Evolutionary conservation across 805 yeast genomes (phyloP), one percentile per base, ranked within the genome.

Genomic region (Ogataea pini): DNA sequence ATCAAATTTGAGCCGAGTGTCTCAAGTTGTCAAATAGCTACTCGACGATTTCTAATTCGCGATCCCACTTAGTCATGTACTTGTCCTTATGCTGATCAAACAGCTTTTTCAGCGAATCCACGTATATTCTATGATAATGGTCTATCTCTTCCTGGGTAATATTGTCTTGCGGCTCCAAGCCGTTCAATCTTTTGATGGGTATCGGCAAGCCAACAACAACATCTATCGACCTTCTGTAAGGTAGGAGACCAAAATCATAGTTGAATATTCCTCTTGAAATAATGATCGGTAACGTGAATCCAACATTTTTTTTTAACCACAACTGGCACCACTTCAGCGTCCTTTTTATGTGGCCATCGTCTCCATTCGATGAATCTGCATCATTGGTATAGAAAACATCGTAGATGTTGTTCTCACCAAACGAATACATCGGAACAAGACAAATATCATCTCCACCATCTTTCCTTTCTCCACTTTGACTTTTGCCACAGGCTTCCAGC

Each of bases 191-290:
- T 27, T 50, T 50, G 33, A 62, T 18, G 79, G 83, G 48, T 64
- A 69, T 45, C 4, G 95, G 91, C 18, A 67, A 70, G 0, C 95
- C 96, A 28, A 82, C 71, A 49, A 88, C 95, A 12, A 94, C 75
- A 52, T 87, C 76, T 47, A 94, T 83, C 2, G 88, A 88, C 45
- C 84, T 78, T 55, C 97, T 75, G 64, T 80, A 91, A 1, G 99
- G 98, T 48, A 94, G 67, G 25, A 94, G 69, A 0, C 99, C 99
- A 69, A 86, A 88, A 63, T 90, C 96, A 59, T 91, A 88, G 60
- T 92, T 89, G 69, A 92, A 91, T 0, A 94, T 74, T 0, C 98
- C 97, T 38, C 98, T 74, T 1, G 97, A 97, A 63, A 88, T 85
- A 69, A 94, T 86, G 42, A 94, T 79, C 1, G 99, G 99, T 4